Evolutionary conservation across 768 basidiomycete species (phyloP).

Genomic region (Cyathus striatus): DNA sequence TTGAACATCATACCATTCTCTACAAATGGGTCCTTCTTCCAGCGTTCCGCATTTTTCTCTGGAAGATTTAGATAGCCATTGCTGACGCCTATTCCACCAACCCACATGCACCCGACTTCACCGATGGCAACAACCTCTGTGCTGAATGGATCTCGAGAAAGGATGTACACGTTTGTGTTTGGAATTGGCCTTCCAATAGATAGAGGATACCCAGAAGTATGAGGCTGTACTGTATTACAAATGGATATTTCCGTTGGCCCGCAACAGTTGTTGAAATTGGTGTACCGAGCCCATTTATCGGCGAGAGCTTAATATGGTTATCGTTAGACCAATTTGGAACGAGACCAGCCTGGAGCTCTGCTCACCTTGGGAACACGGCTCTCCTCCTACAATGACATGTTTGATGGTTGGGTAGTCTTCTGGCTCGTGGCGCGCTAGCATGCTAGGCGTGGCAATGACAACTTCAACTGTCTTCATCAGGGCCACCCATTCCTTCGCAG

Average conservation of each 20-base stretch:
- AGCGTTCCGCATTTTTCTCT: slow-evolving; percentile 31
- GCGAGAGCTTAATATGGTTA: slow-evolving; percentile 19
- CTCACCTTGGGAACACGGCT: slow-evolving; percentile 46
- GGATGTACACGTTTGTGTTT: slow-evolving; percentile 39
- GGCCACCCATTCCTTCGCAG: slow-evolving; percentile 41
- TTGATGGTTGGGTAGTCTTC: slow-evolving; percentile 45
- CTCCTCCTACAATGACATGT: slow-evolving; percentile 45
- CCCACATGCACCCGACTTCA: slow-evolving; percentile 35
- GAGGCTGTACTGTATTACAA: slow-evolving; percentile 46
- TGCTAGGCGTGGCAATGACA: slow-evolving; percentile 49
- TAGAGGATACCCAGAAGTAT: slow-evolving; percentile 29
- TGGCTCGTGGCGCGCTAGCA: slow-evolving; percentile 44
- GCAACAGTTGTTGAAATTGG: slow-evolving; percentile 44
- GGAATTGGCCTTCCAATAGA: slow-evolving; percentile 47
- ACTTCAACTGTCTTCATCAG: slow-evolving; percentile 47
- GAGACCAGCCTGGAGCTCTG: background rate
- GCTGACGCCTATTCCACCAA: slow-evolving; percentile 30
- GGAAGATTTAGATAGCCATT: slow-evolving; percentile 21
- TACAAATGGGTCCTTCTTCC: slow-evolving; percentile 36
- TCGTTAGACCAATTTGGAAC: background rate
- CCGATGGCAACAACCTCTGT: slow-evolving; percentile 10
- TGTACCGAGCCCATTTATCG: slow-evolving; percentile 36
- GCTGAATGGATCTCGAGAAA: slow-evolving; percentile 8
- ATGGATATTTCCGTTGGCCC: slow-evolving; percentile 55
- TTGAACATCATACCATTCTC: slow-evolving; percentile 40